Base-by-base conservation (phyloP, 306 rosid genomes). In the Quercus cerris region DNA sequence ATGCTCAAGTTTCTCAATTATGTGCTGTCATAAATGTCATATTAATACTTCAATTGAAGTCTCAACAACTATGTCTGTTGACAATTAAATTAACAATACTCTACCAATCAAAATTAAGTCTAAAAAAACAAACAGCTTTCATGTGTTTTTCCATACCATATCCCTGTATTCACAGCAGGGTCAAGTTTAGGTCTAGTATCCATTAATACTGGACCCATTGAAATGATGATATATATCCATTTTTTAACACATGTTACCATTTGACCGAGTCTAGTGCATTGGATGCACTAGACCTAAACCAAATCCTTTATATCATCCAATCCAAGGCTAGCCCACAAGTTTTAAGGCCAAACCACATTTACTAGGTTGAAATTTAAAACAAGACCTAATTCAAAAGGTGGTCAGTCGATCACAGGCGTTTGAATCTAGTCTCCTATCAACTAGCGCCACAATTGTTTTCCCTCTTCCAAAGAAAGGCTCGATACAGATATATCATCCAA, bases 231-330 rank as follows among this genome's bases (percentile, higher is more conserved):
- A 38, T 2, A 3, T 38, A 3, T 38, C 0, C 0, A 38, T 11
- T 38, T 38, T 38, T 7, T 0, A 0, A 38, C 0, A 7, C 46
- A 0, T 7, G 2, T 38, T 38, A 38, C 0, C 46, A 38, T 38
- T 3, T 38, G 0, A 38, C 0, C 2, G 2, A 9, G 0, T 6
- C 9, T 0, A 6, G 2, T 35, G 8, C 8, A 35, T 35, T 6
- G 0, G 0, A 6, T 35, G 9, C 9, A 6, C 0, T 6, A 0
- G 44, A 38, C 44, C 11, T 7, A 38, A 38, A 38, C 11, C 2
- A 31, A 63, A 11, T 63, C 12, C 4, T 25, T 5, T 1, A 27
- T 27, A 38, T 6, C 44, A 6, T 7, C 44, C 44, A 38, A 2
- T 4, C 5, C 4, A 5, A 28, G 38, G n/a, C n/a, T 14, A 28